Conservation (phyloP, 768 basidiomycete species). For the Lyophyllum atratum region DNA sequence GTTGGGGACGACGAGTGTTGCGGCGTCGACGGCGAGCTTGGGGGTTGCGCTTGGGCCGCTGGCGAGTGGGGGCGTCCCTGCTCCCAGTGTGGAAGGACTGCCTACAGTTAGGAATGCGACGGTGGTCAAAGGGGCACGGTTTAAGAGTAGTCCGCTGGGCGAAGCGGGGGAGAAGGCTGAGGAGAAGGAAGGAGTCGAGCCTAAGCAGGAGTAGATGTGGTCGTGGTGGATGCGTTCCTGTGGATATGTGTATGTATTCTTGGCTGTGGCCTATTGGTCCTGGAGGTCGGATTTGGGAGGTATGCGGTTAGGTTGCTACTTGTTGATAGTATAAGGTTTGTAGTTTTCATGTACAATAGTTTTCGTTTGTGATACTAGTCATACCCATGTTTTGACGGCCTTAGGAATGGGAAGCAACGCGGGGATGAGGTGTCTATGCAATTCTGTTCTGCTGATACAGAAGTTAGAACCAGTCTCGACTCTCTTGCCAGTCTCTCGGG, state of each 20-base stretch:
- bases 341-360: neutral
- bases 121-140: conserved; percentile 52
- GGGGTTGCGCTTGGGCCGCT: neutral
- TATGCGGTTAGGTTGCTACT: neutral
- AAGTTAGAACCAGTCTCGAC: no score
- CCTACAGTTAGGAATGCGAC: conserved; percentile 10
- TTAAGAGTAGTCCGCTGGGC: conserved; percentile 75
- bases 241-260: neutral
- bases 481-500: no score
- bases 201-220: conserved; percentile 17
- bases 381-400: no score
- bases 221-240: neutral
- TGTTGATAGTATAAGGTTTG: neutral
- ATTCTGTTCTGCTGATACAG: no score
- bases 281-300: neutral
- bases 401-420: no score
- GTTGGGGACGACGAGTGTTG: conserved; percentile 15
- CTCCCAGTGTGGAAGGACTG: neutral
- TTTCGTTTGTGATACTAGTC: no score
- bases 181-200: conserved; percentile 35
- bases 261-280: neutral
- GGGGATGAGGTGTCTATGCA: no score
- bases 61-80: neutral
- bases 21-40: conserved; percentile 11
- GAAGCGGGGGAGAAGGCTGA: conserved; percentile 36